phyloP scores from a whole-genome alignment of 164 flowering plant genomes.

The Litsea cubeba region DNA sequence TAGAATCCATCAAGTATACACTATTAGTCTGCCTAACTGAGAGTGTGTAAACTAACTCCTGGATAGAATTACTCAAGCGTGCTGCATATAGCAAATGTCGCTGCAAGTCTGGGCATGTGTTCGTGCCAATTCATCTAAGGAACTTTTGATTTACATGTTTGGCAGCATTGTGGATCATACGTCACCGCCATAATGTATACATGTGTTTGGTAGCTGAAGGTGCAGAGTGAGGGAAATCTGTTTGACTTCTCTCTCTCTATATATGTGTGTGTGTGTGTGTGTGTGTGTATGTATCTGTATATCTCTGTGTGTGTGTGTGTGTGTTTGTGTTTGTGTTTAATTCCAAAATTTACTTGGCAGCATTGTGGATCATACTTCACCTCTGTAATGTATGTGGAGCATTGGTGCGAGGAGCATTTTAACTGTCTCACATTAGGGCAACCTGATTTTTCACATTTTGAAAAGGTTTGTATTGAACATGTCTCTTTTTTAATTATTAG shows the following conservation, averaged over 20 bases:
- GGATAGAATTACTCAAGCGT: neutral
- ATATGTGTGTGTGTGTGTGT: too few species aligned
- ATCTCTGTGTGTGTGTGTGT: neutral
- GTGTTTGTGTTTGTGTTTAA: neutral
- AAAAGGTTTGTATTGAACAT: constrained; percentile 42
- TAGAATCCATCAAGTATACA: neutral
- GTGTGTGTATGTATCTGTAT: too few species aligned
- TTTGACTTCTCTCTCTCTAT: too few species aligned
- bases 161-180: constrained; percentile 78
- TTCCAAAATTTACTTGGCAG: constrained; percentile 32
- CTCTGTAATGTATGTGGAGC: constrained; percentile 84
- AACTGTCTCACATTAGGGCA: constrained; percentile 62
- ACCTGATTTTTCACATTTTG: constrained; percentile 83
- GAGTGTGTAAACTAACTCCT: too few species aligned
- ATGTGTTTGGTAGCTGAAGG: too few species aligned
- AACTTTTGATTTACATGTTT: constrained; percentile 3
- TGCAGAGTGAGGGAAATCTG: too few species aligned
- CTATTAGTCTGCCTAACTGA: neutral
- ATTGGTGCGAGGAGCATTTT: constrained; percentile 95
- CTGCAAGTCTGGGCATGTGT: neutral
- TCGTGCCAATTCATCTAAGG: too few species aligned
- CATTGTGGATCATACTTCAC: constrained; percentile 86
- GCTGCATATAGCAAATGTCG: neutral
- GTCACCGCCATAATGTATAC: constrained; percentile 41
- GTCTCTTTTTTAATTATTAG: neutral